Evolutionary conservation across 169 alveolate species (phyloP), one percentile per base, ranked within the genome.

Genomic region (Cystoisospora suis): DNA sequence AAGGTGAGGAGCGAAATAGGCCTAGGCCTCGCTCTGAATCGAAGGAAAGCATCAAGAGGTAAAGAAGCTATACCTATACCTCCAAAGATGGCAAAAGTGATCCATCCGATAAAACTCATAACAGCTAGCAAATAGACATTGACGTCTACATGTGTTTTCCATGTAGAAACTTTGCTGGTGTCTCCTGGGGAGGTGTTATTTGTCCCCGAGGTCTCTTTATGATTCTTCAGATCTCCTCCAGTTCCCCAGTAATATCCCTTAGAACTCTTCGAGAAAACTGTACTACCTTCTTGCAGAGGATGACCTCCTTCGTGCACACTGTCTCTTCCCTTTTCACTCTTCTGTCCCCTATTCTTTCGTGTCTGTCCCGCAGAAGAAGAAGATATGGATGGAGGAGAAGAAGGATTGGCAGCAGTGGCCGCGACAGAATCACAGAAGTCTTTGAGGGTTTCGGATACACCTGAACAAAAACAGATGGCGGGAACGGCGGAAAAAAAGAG

Each of bases 101-200:
- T 40, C 83, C 83, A 72, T 46, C 83, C 83, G 3, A 40, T 56
- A 36, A 72, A 72, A 38, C 83, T 72, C 83, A 72, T 72, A n/a
- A 53, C 83, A 2, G 83, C 83, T 6, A 72, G 83, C 7, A 72
- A 53, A 17, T 72, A 72, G 47, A 72, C 83, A 53, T 56, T 38
- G 27, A 72, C n/a, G 20, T 72, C 83, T 2, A 72, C 83, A 6
- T 34, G 6, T 56, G 42, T 34, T 0, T 72, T 17, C 27, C n/a
- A n/a, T n/a, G n/a, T n/a, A 72, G 56, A 9, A 29, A 0, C 53
- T 53, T 23, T 23, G 65, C 23, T 23, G 65, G 65, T 23, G 23
- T 34, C 47, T 4, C 29, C 9, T 12, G 15, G 58, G 9, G 36
- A 1, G 38, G 4, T 20, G 38, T 20, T n/a, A 32, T 65, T 27